Conservation (phyloP, 192 early-diverging fungal genomes). For the Umbelopsis isabellina region DNA sequence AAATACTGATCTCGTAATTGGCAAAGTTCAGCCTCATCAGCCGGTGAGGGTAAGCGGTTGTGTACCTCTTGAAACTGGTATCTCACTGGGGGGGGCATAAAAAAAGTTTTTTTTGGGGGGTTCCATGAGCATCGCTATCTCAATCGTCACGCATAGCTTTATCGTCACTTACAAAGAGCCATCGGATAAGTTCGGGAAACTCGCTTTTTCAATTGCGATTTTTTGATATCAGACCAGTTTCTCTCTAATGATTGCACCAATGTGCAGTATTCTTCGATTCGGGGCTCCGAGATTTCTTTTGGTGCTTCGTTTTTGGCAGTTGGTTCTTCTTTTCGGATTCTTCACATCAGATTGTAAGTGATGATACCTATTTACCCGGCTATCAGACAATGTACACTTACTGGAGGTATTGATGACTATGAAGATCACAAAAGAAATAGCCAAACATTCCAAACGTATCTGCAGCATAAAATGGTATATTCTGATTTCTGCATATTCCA, state of each 20-base stretch:
- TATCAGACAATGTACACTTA: slow-evolving; percentile 27
- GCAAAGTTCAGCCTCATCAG: slow-evolving; percentile 25
- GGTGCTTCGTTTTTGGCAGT: slow-evolving; percentile 44
- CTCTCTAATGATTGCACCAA: slow-evolving; percentile 42
- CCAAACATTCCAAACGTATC: slow-evolving; percentile 76
- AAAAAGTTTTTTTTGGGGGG: neutral
- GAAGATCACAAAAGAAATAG: slow-evolving; percentile 87
- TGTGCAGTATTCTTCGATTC: slow-evolving; percentile 40
- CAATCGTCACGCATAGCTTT: neutral
- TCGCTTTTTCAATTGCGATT: slow-evolving; percentile 48
- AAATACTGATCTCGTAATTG: slow-evolving; percentile 25
- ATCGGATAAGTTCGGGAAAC: slow-evolving; percentile 39
- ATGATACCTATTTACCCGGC: no score
- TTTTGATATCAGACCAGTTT: slow-evolving; percentile 44
- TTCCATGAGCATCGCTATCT: neutral
- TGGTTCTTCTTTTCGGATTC: slow-evolving; percentile 28
- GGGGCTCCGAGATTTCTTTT: slow-evolving; percentile 36
- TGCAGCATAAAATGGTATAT: slow-evolving; percentile 69
- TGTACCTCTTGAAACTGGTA: slow-evolving; percentile 40
- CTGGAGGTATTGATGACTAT: slow-evolving; percentile 61
- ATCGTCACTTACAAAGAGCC: neutral
- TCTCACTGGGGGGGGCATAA: slow-evolving; percentile 26
- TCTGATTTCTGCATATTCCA: slow-evolving; percentile 56
- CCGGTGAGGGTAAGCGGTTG: slow-evolving; percentile 10
- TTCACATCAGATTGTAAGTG: neutral